phyloP scores from a whole-genome alignment of 257 asterid genomes.

The Buddleja alternifolia region DNA sequence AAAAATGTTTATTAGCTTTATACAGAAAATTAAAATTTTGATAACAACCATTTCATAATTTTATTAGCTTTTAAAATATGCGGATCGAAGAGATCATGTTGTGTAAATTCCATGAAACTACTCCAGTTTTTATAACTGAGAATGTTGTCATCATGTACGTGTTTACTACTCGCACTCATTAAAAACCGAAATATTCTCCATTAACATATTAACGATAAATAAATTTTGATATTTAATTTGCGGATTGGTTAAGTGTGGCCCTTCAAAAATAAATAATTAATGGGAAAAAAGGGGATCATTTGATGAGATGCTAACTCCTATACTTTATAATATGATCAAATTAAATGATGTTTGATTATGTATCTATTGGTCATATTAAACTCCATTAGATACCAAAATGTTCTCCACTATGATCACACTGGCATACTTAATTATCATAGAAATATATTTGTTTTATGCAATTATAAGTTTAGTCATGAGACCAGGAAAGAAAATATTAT shows the following conservation, averaged over 20 bases:
- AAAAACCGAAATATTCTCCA: background rate
- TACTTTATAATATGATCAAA: background rate
- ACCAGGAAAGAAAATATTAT: background rate
- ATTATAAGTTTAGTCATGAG: background rate
- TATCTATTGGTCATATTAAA: background rate
- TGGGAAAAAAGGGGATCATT: background rate
- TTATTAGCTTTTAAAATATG: too few relatives aligned
- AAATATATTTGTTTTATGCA: background rate
- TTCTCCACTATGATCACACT: slow-evolving; percentile 5
- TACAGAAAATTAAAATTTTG: too few relatives aligned
- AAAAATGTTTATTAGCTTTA: too few relatives aligned
- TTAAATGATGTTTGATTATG: background rate
- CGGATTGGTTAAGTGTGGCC: background rate
- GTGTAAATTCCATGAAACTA: too few relatives aligned
- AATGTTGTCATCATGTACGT: background rate
- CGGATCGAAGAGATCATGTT: too few relatives aligned
- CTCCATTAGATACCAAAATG: background rate
- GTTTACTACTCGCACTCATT: background rate
- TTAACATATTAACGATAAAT: background rate
- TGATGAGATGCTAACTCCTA: background rate
- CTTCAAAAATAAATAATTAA: background rate
- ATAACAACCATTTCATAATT: too few relatives aligned
- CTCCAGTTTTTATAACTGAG: background rate
- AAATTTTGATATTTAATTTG: background rate
- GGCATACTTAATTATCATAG: background rate